Evolutionary conservation across 257 asterid species (phyloP), one percentile per base, ranked within the genome.

Genomic region (Hygrophila difformis): DNA sequence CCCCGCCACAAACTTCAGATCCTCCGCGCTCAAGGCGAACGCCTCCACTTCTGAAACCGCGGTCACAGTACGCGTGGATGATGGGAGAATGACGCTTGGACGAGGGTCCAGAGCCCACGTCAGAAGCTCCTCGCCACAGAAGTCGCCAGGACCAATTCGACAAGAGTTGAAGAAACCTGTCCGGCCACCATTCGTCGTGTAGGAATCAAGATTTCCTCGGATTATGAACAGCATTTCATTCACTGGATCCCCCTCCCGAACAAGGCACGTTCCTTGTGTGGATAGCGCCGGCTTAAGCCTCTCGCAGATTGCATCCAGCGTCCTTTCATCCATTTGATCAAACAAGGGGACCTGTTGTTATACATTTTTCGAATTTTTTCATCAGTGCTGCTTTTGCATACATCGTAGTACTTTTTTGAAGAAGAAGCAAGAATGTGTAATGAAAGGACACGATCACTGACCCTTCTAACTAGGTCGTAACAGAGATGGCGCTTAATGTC

Each of bases 21-120:
- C 97, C 39, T 85, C 96, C 0, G 94, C 89, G 31, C 71, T 55
- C 3, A 88, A 78, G 0, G 95, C 97, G 13, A 88, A 88, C 0
- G 95, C 85, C 26, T 88, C 97, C 0, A 84, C 97, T 53, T 88
- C 97, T 0, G 94, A 73, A 4, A 88, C 67, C 37, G 97, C 94
- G 43, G 69, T 81, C 6, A 88, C 97, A 0, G 97, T 78, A 5
- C 94, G 84, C 0, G 97, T 88, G 52, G 97, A 88, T 5, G 89
- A 84, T 3, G 97, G 97, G 4, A 88, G 83, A 45, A 73, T 81
- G 44, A 81, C 77, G 45, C 87, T 74, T 6, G 95, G 95, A 16
- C 79, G 93, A 0, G 95, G 95, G 55, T 84, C 97, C 18, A 88
- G 89, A 7, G 97, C 97, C 97, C 97, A 88, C 23, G 97, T 84